These are phyloP conservation scores for Candida qinlingensis DNA, from an alignment of 805 yeast species.

Conservation along the genomic window DNA sequence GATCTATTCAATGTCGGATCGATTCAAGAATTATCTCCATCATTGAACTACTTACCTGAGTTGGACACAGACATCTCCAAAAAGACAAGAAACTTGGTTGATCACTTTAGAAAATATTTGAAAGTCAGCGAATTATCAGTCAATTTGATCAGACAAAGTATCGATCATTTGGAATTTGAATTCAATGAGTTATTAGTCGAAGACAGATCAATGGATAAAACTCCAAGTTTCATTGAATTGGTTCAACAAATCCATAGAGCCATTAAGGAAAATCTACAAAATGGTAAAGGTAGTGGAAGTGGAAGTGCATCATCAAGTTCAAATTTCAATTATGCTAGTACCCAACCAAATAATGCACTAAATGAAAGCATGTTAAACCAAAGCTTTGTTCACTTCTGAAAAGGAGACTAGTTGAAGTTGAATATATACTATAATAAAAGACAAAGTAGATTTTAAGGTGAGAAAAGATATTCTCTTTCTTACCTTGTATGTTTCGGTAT, in stretches of 20 bases:
- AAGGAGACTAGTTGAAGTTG: too few relatives aligned
- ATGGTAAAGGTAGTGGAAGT: constrained; percentile 28
- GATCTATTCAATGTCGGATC: constrained; percentile 69
- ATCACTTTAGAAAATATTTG: constrained; percentile 43
- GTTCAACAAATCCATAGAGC: constrained; percentile 62
- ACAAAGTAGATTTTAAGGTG: background rate
- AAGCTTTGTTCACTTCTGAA: constrained; percentile 2
- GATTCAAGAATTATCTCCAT: constrained; percentile 20
- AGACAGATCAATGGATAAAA: constrained; percentile 53
- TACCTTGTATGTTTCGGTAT: too few relatives aligned
- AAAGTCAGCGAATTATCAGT: constrained; percentile 38
- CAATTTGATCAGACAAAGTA: constrained; percentile 57
- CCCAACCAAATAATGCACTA: background rate
- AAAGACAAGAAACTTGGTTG: constrained; percentile 61
- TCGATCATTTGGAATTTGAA: constrained; percentile 43
- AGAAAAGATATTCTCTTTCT: too few relatives aligned
- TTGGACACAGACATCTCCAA: constrained; percentile 62
- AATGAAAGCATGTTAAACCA: background rate
- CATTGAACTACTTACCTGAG: constrained; percentile 55
- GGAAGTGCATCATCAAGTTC: background rate
- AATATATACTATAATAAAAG: background rate
- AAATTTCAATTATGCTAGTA: background rate
- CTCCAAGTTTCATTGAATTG: constrained; percentile 60
- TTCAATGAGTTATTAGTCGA: constrained; percentile 63
- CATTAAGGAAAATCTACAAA: constrained; percentile 47